Evolutionary conservation across 2,329 filamentous ascomycete species (phyloP).

Genomic region (Pseudovirgaria hyperparasitica): DNA sequence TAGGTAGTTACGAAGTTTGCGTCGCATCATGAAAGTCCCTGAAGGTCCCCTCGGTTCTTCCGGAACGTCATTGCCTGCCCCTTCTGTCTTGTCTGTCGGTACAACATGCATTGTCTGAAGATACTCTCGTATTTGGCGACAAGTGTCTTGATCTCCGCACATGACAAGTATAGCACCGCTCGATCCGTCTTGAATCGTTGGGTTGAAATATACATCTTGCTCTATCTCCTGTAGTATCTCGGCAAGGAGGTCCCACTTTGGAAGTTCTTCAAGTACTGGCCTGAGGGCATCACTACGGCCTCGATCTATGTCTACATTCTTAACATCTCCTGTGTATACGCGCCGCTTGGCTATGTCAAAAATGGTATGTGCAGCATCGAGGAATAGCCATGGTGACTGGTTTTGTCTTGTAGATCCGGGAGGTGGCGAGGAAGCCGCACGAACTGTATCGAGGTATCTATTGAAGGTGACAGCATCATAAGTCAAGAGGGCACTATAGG

Average conservation of each 20-base stretch:
- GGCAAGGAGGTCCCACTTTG: conserved; percentile 84
- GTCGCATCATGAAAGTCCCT: conserved; percentile 78
- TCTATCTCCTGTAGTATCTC: conserved; percentile 92
- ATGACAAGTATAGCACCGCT: conserved; percentile 91
- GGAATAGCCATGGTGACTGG: conserved; percentile 89
- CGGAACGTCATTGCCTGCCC: conserved; percentile 21
- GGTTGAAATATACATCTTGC: conserved; percentile 74
- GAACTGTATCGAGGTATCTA: conserved; percentile 85
- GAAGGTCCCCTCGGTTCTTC: conserved; percentile 49
- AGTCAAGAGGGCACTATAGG: conserved; percentile 50
- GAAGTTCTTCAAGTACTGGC: conserved; percentile 83
- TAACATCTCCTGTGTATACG: conserved; percentile 68
- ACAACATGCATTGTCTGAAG: conserved; percentile 79
- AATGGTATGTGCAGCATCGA: conserved; percentile 88
- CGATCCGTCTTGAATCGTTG: conserved; percentile 62
- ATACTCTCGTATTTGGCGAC: conserved; percentile 80
- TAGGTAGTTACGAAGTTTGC: conserved; percentile 74
- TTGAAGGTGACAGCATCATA: conserved; percentile 87
- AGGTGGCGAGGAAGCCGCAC: conserved; percentile 78
- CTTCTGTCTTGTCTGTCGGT: conserved; percentile 29
- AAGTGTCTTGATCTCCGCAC: conserved; percentile 81
- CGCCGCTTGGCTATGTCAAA: conserved; percentile 81
- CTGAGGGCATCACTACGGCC: conserved; percentile 48
- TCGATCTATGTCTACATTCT: conserved; percentile 38
- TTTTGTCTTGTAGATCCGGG: conserved; percentile 78